phyloP scores from a whole-genome alignment of 129 eudicot genomes.

The Flaveria sonorensis region DNA sequence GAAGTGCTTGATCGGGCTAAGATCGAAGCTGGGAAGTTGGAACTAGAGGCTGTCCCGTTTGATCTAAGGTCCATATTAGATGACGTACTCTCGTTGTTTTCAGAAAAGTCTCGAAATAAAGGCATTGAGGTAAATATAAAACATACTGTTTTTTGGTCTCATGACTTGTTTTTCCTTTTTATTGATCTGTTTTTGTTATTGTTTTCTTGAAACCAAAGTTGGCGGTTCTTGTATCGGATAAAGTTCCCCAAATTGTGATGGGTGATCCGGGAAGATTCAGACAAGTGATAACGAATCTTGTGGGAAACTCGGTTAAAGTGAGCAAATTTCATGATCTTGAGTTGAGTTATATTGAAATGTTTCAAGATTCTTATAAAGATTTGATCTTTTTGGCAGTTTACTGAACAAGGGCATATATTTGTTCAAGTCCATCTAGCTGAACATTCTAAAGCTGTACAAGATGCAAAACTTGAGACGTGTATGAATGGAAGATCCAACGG shows the following conservation, averaged over 20 bases:
- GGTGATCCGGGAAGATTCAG: slow-evolving; percentile 92
- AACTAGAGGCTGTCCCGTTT: slow-evolving; percentile 76
- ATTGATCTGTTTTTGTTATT: slow-evolving; percentile 19
- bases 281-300: slow-evolving; percentile 85
- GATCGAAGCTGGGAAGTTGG: slow-evolving; percentile 88
- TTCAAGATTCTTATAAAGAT: background rate
- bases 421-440: slow-evolving; percentile 79
- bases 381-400: slow-evolving; percentile 51
- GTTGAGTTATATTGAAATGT: background rate
- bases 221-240: slow-evolving; percentile 84
- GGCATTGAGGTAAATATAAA: slow-evolving; percentile 65
- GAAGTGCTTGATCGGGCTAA: slow-evolving; percentile 88
- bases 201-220: slow-evolving; percentile 51
- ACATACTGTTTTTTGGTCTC: background rate
- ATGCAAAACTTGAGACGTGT: slow-evolving; percentile 46
- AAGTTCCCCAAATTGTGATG: slow-evolving; percentile 75
- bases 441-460: slow-evolving; percentile 47
- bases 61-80: slow-evolving; percentile 70
- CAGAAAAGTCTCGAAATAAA: slow-evolving; percentile 78
- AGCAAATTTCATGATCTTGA: slow-evolving; percentile 28
- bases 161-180: background rate
- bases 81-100: slow-evolving; percentile 79
- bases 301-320: slow-evolving; percentile 87
- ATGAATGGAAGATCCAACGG: slow-evolving; percentile 47
- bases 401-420: slow-evolving; percentile 79